These are phyloP conservation scores for Sphagnum tenellum DNA, from an alignment of 225 moss, liverwort and hornwort species.

Conservation along the genomic window DNA sequence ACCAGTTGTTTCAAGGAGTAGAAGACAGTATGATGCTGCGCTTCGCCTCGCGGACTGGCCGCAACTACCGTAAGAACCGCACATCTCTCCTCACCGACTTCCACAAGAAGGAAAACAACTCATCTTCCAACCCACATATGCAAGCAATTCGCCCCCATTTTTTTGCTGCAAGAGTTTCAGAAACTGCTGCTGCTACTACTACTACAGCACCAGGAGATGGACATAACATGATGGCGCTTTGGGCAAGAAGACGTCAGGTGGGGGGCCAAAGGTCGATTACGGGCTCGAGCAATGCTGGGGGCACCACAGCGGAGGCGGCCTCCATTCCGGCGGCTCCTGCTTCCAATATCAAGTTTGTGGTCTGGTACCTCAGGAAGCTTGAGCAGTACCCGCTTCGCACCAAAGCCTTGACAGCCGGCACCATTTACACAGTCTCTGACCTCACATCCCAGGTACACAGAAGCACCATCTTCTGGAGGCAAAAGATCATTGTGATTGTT, in stretches of 20 bases:
- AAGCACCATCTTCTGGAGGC: too few relatives aligned
- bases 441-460: conserved; percentile 42
- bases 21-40: too few relatives aligned
- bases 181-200: conserved; percentile 3
- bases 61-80: too few relatives aligned
- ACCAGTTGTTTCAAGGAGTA: too few relatives aligned
- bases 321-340: conserved; percentile 11
- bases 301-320: conserved; percentile 21
- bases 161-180: conserved; percentile 5
- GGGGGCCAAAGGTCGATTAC: conserved; percentile 29
- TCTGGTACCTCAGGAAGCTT: conserved; percentile 51
- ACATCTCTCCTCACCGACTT: too few relatives aligned
- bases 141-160: background rate
- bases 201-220: conserved; percentile 11
- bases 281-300: conserved; percentile 30
- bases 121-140: background rate
- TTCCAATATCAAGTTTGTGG: conserved; percentile 29
- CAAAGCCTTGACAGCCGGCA: conserved; percentile 54
- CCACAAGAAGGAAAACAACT: too few relatives aligned
- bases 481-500: background rate
- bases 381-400: conserved; percentile 47
- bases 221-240: conserved; percentile 12
- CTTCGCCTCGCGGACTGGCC: too few relatives aligned
- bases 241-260: conserved; percentile 8
- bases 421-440: conserved; percentile 46